Conservation (phyloP, 2,329 filamentous ascomycete species). For the Botrytis pseudocinerea region DNA sequence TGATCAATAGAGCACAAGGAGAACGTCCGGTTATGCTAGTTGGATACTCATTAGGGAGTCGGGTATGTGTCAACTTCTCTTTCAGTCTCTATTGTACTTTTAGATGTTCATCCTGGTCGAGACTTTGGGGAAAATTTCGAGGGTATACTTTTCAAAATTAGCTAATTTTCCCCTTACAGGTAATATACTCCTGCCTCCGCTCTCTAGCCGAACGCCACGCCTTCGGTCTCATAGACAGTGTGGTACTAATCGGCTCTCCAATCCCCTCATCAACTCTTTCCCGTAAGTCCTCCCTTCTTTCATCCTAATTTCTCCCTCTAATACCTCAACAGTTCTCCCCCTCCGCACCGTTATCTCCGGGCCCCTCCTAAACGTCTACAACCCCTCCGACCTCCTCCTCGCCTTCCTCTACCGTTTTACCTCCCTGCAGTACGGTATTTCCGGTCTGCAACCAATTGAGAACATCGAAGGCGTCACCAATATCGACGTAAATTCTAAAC, state of each 20-base stretch:
- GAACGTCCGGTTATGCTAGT: background rate
- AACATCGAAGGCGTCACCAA: slow-evolving; percentile 62
- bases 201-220: slow-evolving; percentile 60
- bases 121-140: background rate
- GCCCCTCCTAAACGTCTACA: slow-evolving; percentile 87
- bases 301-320: slow-evolving; percentile 70
- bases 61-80: background rate
- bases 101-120: background rate
- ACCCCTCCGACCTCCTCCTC: slow-evolving; percentile 82
- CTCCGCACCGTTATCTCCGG: slow-evolving; percentile 79
- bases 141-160: background rate
- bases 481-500: slow-evolving; percentile 58
- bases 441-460: slow-evolving; percentile 74
- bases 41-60: background rate
- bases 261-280: slow-evolving; percentile 54
- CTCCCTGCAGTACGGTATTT: slow-evolving; percentile 79
- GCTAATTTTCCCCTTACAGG: slow-evolving; percentile 48
- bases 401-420: slow-evolving; percentile 84
- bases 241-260: slow-evolving; percentile 78
- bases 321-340: slow-evolving; percentile 70
- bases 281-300: slow-evolving; percentile 71
- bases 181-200: slow-evolving; percentile 64
- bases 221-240: slow-evolving; percentile 66
- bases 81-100: slow-evolving; percentile 47
- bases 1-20: slow-evolving; percentile 50